These are phyloP conservation scores for Tritrichomonas musculus DNA, from an alignment of 208 protist species.

Conservation along the genomic window DNA sequence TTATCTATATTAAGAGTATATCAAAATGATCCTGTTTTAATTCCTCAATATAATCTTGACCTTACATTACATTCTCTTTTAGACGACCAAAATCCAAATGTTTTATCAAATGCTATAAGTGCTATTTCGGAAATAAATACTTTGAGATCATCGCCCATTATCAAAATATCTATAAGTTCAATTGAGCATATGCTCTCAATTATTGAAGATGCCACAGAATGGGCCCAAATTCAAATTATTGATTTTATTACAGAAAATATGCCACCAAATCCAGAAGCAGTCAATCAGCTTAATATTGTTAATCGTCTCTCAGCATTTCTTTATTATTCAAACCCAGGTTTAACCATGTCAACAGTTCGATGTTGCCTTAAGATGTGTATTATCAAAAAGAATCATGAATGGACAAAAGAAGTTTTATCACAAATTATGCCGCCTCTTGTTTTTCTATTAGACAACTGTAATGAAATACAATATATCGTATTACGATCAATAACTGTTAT, in stretches of 20 bases:
- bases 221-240: neutral
- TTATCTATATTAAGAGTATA: neutral
- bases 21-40: neutral
- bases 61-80: neutral
- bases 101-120: neutral
- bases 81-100: neutral
- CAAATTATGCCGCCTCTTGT: neutral
- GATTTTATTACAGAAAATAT: neutral
- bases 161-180: neutral
- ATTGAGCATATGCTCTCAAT: neutral
- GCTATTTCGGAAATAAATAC: neutral
- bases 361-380: neutral
- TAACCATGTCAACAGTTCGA: neutral
- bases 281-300: neutral
- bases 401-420: neutral
- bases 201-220: neutral
- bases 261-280: too few relatives aligned
- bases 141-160: neutral
- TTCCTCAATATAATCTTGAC: neutral
- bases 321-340: neutral
- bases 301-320: neutral
- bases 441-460: neutral
- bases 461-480: neutral
- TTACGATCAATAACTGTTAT: neutral
- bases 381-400: neutral